Percentiles rank a stretch among this genome's conserved stretches.
Conservation (phyloP, 768 basidiomycete species). For the Tricholoma hemisulphureum region DNA sequence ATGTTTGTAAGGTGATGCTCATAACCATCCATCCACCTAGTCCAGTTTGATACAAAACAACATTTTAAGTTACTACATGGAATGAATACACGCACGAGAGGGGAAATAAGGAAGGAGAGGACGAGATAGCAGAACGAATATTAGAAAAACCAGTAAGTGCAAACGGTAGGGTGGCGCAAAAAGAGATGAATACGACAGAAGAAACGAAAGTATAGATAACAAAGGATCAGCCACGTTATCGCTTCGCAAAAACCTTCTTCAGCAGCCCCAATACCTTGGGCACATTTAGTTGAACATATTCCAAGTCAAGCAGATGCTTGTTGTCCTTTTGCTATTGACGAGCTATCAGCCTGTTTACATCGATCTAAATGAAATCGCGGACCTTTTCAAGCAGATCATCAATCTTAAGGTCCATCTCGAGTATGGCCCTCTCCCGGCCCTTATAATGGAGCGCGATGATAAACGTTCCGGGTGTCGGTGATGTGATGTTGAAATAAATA, state of each 20-base stretch:
- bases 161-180: conserved; percentile 17
- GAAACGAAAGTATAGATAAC: conserved; percentile 25
- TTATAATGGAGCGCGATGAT: conserved; percentile 99
- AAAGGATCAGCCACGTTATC: conserved; percentile 43
- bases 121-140: conserved; percentile 14
- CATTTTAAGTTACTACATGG: conserved; percentile 27
- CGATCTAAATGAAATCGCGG: conserved; percentile 16
- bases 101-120: conserved; percentile 12
- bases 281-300: conserved; percentile 97
- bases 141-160: conserved; percentile 13
- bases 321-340: conserved; percentile 92
- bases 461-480: conserved; percentile 96
- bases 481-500: conserved; percentile 99
- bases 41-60: conserved; percentile 12
- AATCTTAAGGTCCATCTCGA: conserved; percentile 99
- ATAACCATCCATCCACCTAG: neutral
- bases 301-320: conserved; percentile 92
- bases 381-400: conserved; percentile 98
- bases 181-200: conserved; percentile 14
- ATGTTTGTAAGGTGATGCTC: neutral
- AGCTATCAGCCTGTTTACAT: neutral
- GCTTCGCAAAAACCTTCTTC: conserved; percentile 92
- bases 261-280: conserved; percentile 89
- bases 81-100: conserved; percentile 35
- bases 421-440: conserved; percentile 96